A percentile compares a stretch with the other conserved stretches of the same genome.
These are phyloP conservation scores for Rosa chinensis DNA, from an alignment of 306 rosid genomes.

Conservation along the genomic window DNA sequence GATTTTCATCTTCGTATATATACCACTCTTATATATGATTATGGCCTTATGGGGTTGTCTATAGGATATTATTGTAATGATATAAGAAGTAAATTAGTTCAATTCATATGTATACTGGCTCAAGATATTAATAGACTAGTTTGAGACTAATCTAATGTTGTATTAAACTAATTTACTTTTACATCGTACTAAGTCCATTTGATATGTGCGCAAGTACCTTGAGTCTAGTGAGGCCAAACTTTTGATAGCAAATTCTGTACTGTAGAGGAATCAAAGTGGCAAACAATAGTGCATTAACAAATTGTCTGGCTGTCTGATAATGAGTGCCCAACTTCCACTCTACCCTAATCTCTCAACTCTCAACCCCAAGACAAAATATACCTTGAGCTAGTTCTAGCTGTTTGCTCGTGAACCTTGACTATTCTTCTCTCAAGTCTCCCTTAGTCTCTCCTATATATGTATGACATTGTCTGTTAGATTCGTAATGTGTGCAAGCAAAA, in stretches of 20 bases:
- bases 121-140: too few relatives aligned
- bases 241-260: not conserved
- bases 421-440: not conserved
- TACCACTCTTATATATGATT: too few relatives aligned
- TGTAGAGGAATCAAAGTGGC: not conserved
- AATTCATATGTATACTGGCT: too few relatives aligned
- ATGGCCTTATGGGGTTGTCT: too few relatives aligned
- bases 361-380: not conserved
- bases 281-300: not conserved
- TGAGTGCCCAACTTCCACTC: not conserved
- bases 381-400: not conserved
- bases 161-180: too few relatives aligned
- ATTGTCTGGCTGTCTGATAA: not conserved
- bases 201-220: not conserved
- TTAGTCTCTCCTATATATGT: not conserved
- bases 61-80: too few relatives aligned
- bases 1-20: too few relatives aligned
- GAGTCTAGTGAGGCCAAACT: not conserved
- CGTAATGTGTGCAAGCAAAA: not conserved
- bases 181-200: too few relatives aligned
- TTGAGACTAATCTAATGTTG: too few relatives aligned
- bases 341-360: not conserved
- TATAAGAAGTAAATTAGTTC: too few relatives aligned
- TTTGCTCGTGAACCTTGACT: slow-evolving; percentile 2
- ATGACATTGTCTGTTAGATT: not conserved